Evolutionary conservation across 192 early-diverging fungal genomes (phyloP).

Genomic region (Cladochytrium replicatum): DNA sequence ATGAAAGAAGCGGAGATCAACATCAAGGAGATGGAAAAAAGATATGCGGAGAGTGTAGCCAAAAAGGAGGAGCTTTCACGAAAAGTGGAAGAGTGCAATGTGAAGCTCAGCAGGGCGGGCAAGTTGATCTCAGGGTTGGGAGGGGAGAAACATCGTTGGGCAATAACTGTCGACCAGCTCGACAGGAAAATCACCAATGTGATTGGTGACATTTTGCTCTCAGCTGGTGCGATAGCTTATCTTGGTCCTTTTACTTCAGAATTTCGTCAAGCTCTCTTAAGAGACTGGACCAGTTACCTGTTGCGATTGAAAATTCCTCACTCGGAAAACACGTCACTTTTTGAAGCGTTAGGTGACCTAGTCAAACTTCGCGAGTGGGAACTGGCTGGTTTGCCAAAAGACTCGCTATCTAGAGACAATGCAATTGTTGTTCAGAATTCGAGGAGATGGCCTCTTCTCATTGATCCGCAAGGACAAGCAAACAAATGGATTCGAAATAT

Average conservation of each 20-base stretch:
- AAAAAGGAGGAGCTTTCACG: conserved; percentile 53
- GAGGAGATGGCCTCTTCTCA: conserved; percentile 50
- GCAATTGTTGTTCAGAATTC: conserved; percentile 51
- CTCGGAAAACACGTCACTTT: conserved; percentile 41
- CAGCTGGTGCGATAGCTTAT: conserved; percentile 49
- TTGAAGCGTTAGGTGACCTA: conserved; percentile 45
- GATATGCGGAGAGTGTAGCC: conserved; percentile 45
- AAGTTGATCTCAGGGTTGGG: conserved; percentile 48
- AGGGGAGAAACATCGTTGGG: conserved; percentile 53
- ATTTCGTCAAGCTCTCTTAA: conserved; percentile 32
- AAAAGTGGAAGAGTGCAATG: conserved; percentile 51
- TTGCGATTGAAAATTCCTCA: conserved; percentile 50
- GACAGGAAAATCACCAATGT: conserved; percentile 46
- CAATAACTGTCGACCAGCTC: conserved; percentile 41
- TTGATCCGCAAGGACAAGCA: conserved; percentile 56
- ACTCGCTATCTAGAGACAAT: conserved; percentile 46
- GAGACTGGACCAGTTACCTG: conserved; percentile 41
- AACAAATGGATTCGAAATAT: conserved; percentile 59
- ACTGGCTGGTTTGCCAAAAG: conserved; percentile 47
- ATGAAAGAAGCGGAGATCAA: conserved; percentile 49
- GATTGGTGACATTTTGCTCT: conserved; percentile 47
- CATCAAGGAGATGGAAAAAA: conserved; percentile 55
- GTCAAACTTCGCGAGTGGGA: conserved; percentile 53
- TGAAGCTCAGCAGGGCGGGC: conserved; percentile 44
- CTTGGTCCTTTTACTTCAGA: conserved; percentile 50